Base-by-base conservation (phyloP, 116 monocot genomes). In the Zostera marina region DNA sequence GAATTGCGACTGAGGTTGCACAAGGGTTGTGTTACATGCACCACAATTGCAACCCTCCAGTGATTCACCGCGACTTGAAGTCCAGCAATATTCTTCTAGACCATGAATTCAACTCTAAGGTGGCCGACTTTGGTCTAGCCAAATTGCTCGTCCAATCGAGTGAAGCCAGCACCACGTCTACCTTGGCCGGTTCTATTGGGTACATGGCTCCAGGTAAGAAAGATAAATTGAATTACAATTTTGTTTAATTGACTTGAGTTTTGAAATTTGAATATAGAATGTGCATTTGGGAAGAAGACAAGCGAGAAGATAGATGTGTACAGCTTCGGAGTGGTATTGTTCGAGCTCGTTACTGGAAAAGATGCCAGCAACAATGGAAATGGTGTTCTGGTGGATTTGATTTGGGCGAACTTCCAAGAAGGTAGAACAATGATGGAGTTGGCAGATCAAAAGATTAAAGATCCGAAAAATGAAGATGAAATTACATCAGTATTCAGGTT, bases 161-260 rank as follows among this genome's bases (percentile, higher is more conserved):
- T 10, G 71, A 67, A 26, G 58, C 48, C 8, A 63, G 58, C 0
- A 15, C 46, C 3, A 44, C 44, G 17, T 53, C 67, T 14, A 13
- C 61, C n/a, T 16, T 76, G 0, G 76, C 67, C 42, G 76, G 77
- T 4, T 88, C 94, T 0, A 72, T 93, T 38, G 93, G 93, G 0
- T 93, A 93, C 73, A 85, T 94, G 76, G 88, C 94, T 66, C 94
- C 94, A 63, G 91, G 91, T 89, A 13, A 63, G 45, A 12, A 52
- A 32, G 5, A 32, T 3, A 0, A 32, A 2, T 26, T 26, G 1
- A 2, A 32, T 0, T 32, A 32, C 32, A 32, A 32, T 32, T 32
- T 5, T 5, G 0, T 32, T 5, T 32, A 5, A 32, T 32, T 32
- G 32, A 32, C 32, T 32, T 32, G 32, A 32, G 32, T 32, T 32